These are phyloP conservation scores for Bothia castanella DNA, from an alignment of 1,284 basidiomycete species.

Conservation along the genomic window DNA sequence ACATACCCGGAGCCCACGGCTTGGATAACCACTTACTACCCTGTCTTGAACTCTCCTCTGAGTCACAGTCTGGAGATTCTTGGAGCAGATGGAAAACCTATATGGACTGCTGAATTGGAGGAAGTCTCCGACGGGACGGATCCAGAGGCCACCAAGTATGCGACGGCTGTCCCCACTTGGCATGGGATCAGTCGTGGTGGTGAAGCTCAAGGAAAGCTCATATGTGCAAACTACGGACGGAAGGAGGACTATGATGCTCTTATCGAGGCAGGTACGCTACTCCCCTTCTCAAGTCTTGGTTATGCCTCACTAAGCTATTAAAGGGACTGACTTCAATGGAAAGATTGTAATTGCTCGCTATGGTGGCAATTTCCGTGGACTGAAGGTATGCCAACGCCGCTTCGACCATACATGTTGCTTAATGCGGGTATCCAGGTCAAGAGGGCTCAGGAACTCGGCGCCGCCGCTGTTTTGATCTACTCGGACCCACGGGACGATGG, in stretches of 20 bases:
- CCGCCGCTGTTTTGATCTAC: constrained; percentile 60
- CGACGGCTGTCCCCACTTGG: constrained; percentile 42
- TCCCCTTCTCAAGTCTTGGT: background rate
- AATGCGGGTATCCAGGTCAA: constrained; percentile 43
- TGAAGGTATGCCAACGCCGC: constrained; percentile 42
- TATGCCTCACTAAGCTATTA: constrained; percentile 7
- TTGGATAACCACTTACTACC: constrained; percentile 66
- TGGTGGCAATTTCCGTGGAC: constrained; percentile 65
- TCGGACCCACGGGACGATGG: constrained; percentile 75
- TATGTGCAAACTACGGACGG: constrained; percentile 66
- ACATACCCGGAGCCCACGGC: constrained; percentile 41
- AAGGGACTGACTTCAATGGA: constrained; percentile 62
- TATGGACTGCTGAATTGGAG: constrained; percentile 53
- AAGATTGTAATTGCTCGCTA: constrained; percentile 70
- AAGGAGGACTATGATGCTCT: constrained; percentile 44
- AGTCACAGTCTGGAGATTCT: constrained; percentile 48
- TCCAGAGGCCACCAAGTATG: constrained; percentile 45
- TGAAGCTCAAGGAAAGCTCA: constrained; percentile 51
- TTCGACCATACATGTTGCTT: background rate
- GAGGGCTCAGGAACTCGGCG: constrained; percentile 70
- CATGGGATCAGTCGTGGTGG: constrained; percentile 52
- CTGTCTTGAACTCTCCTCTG: constrained; percentile 60
- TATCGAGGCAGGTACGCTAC: constrained; percentile 25
- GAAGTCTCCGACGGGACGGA: constrained; percentile 48
- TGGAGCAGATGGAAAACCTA: constrained; percentile 39